Percentiles rank a stretch among this genome's conserved stretches.
Conservation (phyloP, 2,329 filamentous ascomycete genomes). For the Aschersonia sp. region DNA sequence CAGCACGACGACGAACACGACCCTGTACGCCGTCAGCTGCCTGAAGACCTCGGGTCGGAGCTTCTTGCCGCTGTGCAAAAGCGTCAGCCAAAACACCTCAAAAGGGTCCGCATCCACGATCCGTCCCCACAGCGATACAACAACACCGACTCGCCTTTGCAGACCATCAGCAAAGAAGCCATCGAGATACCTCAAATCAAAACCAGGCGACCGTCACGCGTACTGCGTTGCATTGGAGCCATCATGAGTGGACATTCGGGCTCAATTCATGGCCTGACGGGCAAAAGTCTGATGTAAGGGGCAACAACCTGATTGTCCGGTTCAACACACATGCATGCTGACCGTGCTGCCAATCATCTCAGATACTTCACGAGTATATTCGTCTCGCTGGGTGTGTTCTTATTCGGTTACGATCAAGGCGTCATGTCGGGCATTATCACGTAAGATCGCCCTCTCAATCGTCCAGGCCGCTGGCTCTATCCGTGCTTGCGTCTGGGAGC, state of each 20-base stretch:
- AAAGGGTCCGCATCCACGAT: slow-evolving; percentile 56
- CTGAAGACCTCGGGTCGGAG: slow-evolving; percentile 49
- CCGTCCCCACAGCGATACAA: slow-evolving; percentile 25
- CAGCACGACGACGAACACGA: slow-evolving; percentile 75
- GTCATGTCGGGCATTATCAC: slow-evolving; percentile 68
- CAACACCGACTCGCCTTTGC: slow-evolving; percentile 21
- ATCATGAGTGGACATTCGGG: slow-evolving; percentile 75
- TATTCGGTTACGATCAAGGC: slow-evolving; percentile 83
- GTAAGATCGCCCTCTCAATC: slow-evolving; percentile 25
- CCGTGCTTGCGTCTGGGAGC: not conserved
- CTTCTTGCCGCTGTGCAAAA: slow-evolving; percentile 35
- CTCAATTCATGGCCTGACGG: slow-evolving; percentile 81
- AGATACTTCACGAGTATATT: slow-evolving; percentile 94
- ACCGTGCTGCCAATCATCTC: not conserved
- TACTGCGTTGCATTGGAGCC: slow-evolving; percentile 57
- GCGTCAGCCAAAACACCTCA: slow-evolving; percentile 27
- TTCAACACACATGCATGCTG: not conserved
- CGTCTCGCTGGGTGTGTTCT: slow-evolving; percentile 72
- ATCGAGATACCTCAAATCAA: slow-evolving; percentile 65
- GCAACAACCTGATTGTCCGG: not conserved
- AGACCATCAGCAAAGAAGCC: slow-evolving; percentile 52
- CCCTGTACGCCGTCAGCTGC: slow-evolving; percentile 58
- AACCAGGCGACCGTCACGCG: slow-evolving; percentile 46
- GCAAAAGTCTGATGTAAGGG: slow-evolving; percentile 77
- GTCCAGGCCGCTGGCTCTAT: not conserved